phyloP scores from a whole-genome alignment of 345 rosid species.

The Orychophragmus violaceus region DNA sequence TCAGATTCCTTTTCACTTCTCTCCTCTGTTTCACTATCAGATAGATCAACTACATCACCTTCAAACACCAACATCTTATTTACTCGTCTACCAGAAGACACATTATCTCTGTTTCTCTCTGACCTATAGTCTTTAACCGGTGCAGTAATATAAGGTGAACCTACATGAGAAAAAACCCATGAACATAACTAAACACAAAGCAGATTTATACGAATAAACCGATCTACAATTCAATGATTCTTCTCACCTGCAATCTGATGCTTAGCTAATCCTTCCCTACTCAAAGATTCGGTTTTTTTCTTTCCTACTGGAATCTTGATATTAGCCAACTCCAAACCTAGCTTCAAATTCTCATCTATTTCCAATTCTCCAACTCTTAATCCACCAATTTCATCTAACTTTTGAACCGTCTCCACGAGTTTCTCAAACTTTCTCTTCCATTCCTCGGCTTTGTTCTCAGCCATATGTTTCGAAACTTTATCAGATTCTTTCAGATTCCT shows the following conservation, averaged over 20 bases:
- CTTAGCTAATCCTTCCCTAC: too few relatives aligned
- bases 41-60: conserved; percentile 43
- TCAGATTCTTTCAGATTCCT: conserved; percentile 23
- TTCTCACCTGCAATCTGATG: conserved; percentile 27
- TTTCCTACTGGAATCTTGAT: not conserved
- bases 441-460: conserved; percentile 38
- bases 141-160: conserved; percentile 27
- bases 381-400: conserved; percentile 8
- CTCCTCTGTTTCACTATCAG: conserved; percentile 55
- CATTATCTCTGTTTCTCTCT: conserved; percentile 21
- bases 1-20: too few relatives aligned
- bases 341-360: conserved; percentile 19
- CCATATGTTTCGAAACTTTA: conserved; percentile 44
- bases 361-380: conserved; percentile 5
- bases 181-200: not conserved
- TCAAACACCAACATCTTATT: conserved; percentile 43
- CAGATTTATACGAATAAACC: not conserved
- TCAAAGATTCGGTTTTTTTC: too few relatives aligned
- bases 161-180: conserved; percentile 29
- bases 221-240: too few relatives aligned
- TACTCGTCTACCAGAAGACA: conserved; percentile 15
- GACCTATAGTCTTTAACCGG: conserved; percentile 21
- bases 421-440: conserved; percentile 55
- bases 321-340: conserved; percentile 6
- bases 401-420: conserved; percentile 30